Percentiles rank a stretch among this genome's conserved stretches.
phyloP scores from a whole-genome alignment of 2,329 filamentous ascomycete genomes.

The Uncinocarpus reesii region DNA sequence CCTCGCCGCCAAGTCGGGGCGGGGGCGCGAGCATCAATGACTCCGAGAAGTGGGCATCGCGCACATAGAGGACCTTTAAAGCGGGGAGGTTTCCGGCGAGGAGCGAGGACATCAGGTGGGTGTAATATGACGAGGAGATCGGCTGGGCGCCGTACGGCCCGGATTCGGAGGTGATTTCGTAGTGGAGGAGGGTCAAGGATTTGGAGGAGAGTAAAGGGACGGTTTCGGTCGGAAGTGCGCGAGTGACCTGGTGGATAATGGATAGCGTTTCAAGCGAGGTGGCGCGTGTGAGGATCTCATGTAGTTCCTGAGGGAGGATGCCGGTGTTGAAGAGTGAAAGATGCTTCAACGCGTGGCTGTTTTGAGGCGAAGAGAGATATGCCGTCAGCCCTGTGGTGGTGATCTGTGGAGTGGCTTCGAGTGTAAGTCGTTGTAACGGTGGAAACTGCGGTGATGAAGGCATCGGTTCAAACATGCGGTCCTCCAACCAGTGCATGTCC shows the following conservation, averaged over 20 bases:
- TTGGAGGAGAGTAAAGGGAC: conserved; percentile 57
- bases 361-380: conserved; percentile 55
- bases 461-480: conserved; percentile 61
- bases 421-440: conserved; percentile 58
- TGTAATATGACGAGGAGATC: conserved; percentile 58
- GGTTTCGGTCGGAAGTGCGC: conserved; percentile 46
- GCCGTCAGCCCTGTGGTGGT: conserved; percentile 59
- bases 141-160: conserved; percentile 48
- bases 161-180: conserved; percentile 58
- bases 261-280: conserved; percentile 40
- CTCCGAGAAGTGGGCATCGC: conserved; percentile 73
- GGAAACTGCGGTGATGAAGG: conserved; percentile 63
- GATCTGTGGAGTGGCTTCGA: conserved; percentile 61
- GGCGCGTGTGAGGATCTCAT: conserved; percentile 35
- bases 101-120: conserved; percentile 74
- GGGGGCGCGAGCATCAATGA: conserved; percentile 64
- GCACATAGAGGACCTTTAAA: conserved; percentile 70
- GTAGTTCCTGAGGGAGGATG: conserved; percentile 40
- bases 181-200: conserved; percentile 64
- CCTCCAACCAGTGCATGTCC: conserved; percentile 59
- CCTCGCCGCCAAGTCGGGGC: conserved; percentile 35
- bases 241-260: conserved; percentile 47
- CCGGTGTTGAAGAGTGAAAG: conserved; percentile 64
- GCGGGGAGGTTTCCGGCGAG: conserved; percentile 63
- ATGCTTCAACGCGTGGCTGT: conserved; percentile 51